Evolutionary conservation across 306 rosid species (phyloP), one percentile per base, ranked within the genome.

Genomic region (Dalbergia oliveri): DNA sequence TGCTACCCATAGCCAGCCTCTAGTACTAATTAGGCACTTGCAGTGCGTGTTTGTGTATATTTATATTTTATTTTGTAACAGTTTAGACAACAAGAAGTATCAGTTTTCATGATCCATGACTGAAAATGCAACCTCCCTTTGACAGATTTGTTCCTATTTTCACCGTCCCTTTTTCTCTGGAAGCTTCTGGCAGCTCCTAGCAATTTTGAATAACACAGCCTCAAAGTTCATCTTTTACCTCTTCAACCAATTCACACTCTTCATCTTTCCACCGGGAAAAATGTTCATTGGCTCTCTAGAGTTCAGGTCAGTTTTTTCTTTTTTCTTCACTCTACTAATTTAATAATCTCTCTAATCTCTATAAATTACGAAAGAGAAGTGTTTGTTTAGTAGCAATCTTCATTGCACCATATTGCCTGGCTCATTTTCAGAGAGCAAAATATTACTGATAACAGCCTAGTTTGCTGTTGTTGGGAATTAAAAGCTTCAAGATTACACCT

Each of bases 91-190:
- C 15, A 18, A 59, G 4, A 60, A 53, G 34, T 66, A 19, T 21
- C 65, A 19, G 37, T 37, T 37, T 78, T 68, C 37, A 75, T 68
- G 13, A 68, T 69, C 31, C 68, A 50, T 19, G 33, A 14, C 63
- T 59, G 33, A 37, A 43, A 37, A 62, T 34, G 35, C 43, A 59
- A 61, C 63, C 79, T 63, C 53, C 16, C 13, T 54, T 39, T 63
- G 31, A 15, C 23, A 47, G 43, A 68, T 57, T 72, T 72, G 47
- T 57, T 53, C 57, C 51, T 26, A 26, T 8, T 12, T 62, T 69
- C 65, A 10, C 1, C 66, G 59, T 76, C 57, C 72, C n/a, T 49
- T 49, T 3, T 41, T 41, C 1, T 8, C 10, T 45, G 4, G 31
- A 2, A 26, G 31, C 31, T 26, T 26, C 31, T 26, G 31, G 31